Base-by-base conservation (phyloP, 1,284 basidiomycete genomes). In the Mrakiaceae sp. region DNA sequence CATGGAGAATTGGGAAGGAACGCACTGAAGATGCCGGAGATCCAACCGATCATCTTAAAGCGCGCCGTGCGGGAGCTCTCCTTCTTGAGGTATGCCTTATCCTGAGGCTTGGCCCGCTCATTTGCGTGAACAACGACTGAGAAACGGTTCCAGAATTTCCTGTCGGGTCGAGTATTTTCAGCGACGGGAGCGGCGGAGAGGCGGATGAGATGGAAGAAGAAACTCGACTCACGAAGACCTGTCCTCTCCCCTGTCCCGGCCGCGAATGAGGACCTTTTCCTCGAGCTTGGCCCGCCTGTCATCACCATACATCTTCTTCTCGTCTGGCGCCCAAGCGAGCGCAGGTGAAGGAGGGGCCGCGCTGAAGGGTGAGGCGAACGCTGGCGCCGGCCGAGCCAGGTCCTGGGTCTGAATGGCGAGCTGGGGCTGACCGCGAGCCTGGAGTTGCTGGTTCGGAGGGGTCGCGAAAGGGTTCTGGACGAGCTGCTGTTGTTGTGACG, bases 141-240 rank as follows among this genome's bases (percentile, higher is more conserved):
- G 51, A 63, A 63, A 39, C 62, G 55, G 27, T 63, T 63, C 54
- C 53, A 63, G 46, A 63, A 63, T 44, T 56, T 57, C 8, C 40
- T 56, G 12, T 27, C 27, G 27, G 27, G 27, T 27, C 27, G 27
- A 27, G 27, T 27, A 27, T 27, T 27, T 27, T 27, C 27, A 27
- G 27, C 27, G 27, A 27, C 27, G 27, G 27, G 27, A 27, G 27
- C 27, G 27, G 27, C 27, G 27, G 27, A 27, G 27, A 27, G 27
- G 27, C 27, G 27, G 27, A 27, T 27, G 27, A 27, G 27, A 27
- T 27, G 27, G 27, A 27, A 1, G 27, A 27, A 27, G 27, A 27
- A 27, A 27, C 27, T 27, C 27, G 27, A 27, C 27, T 27, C 27
- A 27, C 27, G 27, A 27, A 27, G 43, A 43, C 11, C 62, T n/a